Percentiles rank a stretch among this genome's conserved stretches.
Conservation (phyloP, 2,329 filamentous ascomycete species). For the Neofusicoccum sp. region DNA sequence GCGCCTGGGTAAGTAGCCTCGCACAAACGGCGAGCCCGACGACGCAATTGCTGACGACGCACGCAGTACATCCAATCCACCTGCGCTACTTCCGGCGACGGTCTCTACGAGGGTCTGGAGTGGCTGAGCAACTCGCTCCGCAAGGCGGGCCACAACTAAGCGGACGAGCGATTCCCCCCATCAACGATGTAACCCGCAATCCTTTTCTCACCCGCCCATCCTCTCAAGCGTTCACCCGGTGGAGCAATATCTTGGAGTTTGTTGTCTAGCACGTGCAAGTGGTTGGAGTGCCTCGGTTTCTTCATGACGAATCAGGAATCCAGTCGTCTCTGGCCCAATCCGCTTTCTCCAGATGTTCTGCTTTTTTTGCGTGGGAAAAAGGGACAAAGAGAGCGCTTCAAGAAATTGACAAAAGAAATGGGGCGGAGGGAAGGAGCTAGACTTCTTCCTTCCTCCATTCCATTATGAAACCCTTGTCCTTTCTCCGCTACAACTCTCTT, state of each 20-base stretch:
- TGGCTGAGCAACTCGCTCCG: constrained; percentile 56
- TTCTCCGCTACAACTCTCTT: background rate
- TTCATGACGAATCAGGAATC: constrained; percentile 17
- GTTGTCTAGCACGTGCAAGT: constrained; percentile 15
- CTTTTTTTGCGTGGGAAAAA: constrained; percentile 11
- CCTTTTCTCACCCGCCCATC: constrained; percentile 6
- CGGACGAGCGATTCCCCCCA: constrained; percentile 16
- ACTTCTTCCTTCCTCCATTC: constrained; percentile 8
- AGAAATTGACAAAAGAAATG: constrained; percentile 12
- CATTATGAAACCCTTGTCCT: constrained; percentile 13
- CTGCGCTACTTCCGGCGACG: constrained; percentile 97
- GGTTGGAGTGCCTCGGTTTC: constrained; percentile 17
- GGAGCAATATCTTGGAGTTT: constrained; percentile 18
- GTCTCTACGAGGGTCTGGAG: constrained; percentile 97
- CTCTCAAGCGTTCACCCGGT: constrained; percentile 12
- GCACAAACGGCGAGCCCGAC: background rate
- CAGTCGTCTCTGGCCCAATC: constrained; percentile 13
- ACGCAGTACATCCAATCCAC: constrained; percentile 95
- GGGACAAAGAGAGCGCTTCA: background rate
- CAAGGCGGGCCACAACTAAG: constrained; percentile 33
- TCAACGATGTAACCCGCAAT: constrained; percentile 14
- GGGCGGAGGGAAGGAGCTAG: constrained; percentile 3
- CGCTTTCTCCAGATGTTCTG: constrained; percentile 17
- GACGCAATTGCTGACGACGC: background rate
- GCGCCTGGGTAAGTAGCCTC: constrained; percentile 81